Base-by-base conservation (phyloP, 2,329 filamentous ascomycete genomes). In the Amauroascus niger region DNA sequence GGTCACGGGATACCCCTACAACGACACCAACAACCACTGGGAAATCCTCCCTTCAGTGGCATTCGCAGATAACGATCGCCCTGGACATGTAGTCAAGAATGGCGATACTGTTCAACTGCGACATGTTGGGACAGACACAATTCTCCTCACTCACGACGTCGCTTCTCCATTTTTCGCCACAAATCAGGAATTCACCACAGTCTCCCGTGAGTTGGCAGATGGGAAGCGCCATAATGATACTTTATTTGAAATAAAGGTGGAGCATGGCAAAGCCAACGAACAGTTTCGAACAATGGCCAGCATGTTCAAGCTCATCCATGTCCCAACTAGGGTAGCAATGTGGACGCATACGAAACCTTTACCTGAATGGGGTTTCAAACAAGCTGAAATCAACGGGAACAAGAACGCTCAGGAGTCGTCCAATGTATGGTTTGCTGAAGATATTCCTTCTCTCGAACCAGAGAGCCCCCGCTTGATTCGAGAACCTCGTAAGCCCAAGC, bases 11-110 rank as follows among this genome's bases (percentile, higher is more conserved):
- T 98, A 98, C 67, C 93, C 93, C 1, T 93, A 88, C 77, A 95
- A 97, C 61, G 93, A 98, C 68, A 96, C 91, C 65, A 98, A 98
- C 79, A 98, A 98, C 75, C 82, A 94, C 66, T 98, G 93, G 93
- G 85, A 97, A 71, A 84, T 98, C 60, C 71, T 97, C 33, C 93
- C 93, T 7, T 69, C 78, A 5, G 74, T 77, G 52, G 65, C 71
- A 14, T 61, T 76, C 44, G 58, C 69, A 0, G 79, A 83, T 54
- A 75, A 79, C 56, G 71, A 81, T 56, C 74, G 78, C 51, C 60
- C 76, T 32, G 83, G 80, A 26, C 81, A 81, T 58, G 76, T 75
- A 16, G 86, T 98, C 59, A 83, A 81, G 69, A 88, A 95, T 67
- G 85, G 89, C 59, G 90, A 96, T 59, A 71, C 91, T 50, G 81